A percentile compares a stretch with the other conserved stretches of the same genome.
Conservation (phyloP, 768 basidiomycete species). For the Trametes gibbosa region DNA sequence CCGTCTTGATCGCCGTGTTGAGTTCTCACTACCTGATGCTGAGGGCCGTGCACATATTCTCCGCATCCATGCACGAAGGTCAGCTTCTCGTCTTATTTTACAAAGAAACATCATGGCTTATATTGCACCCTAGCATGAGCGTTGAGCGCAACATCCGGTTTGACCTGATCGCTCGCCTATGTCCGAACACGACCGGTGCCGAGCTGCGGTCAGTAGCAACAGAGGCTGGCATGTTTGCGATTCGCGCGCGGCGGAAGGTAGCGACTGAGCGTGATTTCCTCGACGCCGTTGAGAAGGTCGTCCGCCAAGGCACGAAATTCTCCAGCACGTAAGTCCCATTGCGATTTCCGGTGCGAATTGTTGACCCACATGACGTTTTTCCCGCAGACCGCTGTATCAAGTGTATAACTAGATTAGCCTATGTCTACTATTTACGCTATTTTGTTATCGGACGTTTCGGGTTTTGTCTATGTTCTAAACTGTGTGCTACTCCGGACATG, state of each 20-base stretch:
- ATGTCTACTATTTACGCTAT: constrained; percentile 3
- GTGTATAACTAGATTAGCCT: constrained; percentile 75
- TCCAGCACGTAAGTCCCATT: constrained; percentile 78
- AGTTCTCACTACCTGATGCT: constrained; percentile 91
- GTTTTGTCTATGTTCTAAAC: neutral
- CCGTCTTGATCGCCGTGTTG: constrained; percentile 93
- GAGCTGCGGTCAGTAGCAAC: constrained; percentile 96
- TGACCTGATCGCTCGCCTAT: constrained; percentile 93
- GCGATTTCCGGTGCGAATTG: neutral
- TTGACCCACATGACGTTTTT: neutral
- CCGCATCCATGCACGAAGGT: constrained; percentile 95
- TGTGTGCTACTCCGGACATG: neutral
- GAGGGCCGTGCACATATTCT: constrained; percentile 97
- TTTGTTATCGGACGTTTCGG: constrained; percentile 15
- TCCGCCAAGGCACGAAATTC: constrained; percentile 96
- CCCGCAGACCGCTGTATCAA: constrained; percentile 77
- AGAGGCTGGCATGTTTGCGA: constrained; percentile 99
- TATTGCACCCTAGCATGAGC: constrained; percentile 69
- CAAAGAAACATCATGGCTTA: neutral
- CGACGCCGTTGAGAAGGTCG: constrained; percentile 98
- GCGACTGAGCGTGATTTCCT: constrained; percentile 97
- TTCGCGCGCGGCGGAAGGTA: constrained; percentile 93
- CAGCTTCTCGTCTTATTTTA: neutral
- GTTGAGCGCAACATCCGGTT: constrained; percentile 96
- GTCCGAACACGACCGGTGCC: constrained; percentile 98